These are phyloP conservation scores for Fusarium scirpi DNA, from an alignment of 2,329 filamentous ascomycete species.

Conservation along the genomic window DNA sequence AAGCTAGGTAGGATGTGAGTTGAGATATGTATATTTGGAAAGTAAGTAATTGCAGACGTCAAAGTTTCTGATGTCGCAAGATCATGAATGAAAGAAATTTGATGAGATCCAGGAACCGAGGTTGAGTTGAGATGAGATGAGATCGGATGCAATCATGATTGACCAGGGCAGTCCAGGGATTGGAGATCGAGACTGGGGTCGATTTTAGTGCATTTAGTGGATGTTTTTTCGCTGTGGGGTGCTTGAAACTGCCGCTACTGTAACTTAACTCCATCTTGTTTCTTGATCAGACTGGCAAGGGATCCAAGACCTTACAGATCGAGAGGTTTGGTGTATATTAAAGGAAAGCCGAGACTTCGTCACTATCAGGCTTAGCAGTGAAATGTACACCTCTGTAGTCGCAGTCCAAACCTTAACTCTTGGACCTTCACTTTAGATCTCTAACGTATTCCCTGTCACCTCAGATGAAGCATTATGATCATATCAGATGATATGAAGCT, in stretches of 20 bases:
- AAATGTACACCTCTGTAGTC: background rate
- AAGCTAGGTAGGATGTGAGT: too few species aligned
- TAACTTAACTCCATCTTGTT: slow-evolving; percentile 4
- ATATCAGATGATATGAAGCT: background rate
- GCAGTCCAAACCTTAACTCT: background rate
- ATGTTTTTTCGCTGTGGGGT: slow-evolving; percentile 32
- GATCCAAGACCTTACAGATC: too few species aligned
- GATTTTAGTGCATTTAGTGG: slow-evolving; percentile 29
- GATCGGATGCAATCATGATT: slow-evolving; percentile 15
- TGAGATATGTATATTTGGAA: too few species aligned
- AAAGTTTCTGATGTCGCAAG: slow-evolving; percentile 16
- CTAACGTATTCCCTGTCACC: background rate
- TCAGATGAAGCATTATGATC: rapidly evolving
- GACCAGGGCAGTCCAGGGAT: slow-evolving; percentile 22
- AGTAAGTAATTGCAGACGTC: too few species aligned
- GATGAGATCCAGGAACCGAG: slow-evolving; percentile 26
- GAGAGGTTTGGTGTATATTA: background rate
- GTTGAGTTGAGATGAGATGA: slow-evolving; percentile 19
- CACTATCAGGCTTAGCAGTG: background rate
- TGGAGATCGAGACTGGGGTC: slow-evolving; percentile 31
- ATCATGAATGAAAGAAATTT: slow-evolving; percentile 25
- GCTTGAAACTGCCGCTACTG: slow-evolving; percentile 27
- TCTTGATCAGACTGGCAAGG: slow-evolving; percentile 12
- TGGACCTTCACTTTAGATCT: background rate
- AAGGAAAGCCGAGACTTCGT: background rate